Percentiles rank a stretch among this genome's conserved stretches.
These are phyloP conservation scores for Nicotiana rustica DNA, from an alignment of 305 asterid genomes.

Conservation along the genomic window DNA sequence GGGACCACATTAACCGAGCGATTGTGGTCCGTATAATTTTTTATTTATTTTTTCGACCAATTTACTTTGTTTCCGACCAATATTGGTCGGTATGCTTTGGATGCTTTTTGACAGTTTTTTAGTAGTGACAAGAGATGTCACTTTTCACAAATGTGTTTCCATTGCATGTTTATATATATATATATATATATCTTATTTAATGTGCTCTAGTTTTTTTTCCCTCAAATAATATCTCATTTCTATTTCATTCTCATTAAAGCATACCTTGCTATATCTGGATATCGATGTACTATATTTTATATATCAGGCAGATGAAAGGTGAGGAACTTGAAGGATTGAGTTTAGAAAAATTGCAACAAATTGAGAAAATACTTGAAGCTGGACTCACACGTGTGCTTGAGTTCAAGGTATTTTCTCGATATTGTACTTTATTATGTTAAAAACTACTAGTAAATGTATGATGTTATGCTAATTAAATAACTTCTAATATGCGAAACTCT, in stretches of 20 bases:
- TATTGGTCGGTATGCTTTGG: too few species aligned
- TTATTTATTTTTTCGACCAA: too few species aligned
- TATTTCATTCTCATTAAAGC: neutral
- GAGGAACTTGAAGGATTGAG: conserved; percentile 51
- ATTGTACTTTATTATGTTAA: neutral
- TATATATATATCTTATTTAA: neutral
- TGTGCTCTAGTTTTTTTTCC: neutral
- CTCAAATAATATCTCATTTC: neutral
- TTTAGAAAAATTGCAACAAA: conserved; percentile 47
- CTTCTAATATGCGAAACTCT: neutral
- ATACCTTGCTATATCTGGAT: neutral
- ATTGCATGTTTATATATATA: too few species aligned
- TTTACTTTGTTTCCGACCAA: too few species aligned
- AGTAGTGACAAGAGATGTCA: too few species aligned
- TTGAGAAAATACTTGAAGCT: conserved; percentile 47
- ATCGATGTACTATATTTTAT: neutral
- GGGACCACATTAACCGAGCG: too few species aligned
- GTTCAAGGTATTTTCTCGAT: conserved; percentile 33
- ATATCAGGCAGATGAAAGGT: conserved; percentile 45
- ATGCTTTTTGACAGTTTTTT: too few species aligned
- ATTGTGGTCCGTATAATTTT: too few species aligned
- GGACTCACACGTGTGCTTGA: conserved; percentile 50
- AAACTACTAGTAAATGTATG: neutral
- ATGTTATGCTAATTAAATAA: neutral
- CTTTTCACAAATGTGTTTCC: too few species aligned